A percentile compares a stretch with the other conserved stretches of the same genome.
Evolutionary conservation across 768 basidiomycete genomes (phyloP).

Genomic region (Fibroporia radiculosa): DNA sequence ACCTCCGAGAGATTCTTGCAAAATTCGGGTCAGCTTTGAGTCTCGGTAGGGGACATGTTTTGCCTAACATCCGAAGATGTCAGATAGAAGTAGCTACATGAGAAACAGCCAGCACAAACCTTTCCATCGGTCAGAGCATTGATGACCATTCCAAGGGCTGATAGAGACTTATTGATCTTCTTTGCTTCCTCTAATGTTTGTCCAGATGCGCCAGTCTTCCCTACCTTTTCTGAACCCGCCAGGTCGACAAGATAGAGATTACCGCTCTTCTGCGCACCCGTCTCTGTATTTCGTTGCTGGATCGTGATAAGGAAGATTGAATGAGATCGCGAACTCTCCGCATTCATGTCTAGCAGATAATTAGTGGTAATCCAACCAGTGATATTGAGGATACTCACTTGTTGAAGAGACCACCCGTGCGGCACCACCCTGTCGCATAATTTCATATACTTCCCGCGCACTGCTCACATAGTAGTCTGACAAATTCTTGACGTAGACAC

Average conservation of each 20-base stretch:
- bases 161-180: slow-evolving; percentile 99
- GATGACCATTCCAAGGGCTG: slow-evolving; percentile 98
- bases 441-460: slow-evolving; percentile 93
- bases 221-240: slow-evolving; percentile 98
- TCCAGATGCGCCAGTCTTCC: slow-evolving; percentile 98
- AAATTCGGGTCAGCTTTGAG: slow-evolving; percentile 96
- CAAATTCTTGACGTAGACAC: slow-evolving; percentile 96
- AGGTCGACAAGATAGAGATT: slow-evolving; percentile 97
- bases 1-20: slow-evolving; percentile 97
- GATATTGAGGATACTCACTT: slow-evolving; percentile 45
- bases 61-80: slow-evolving; percentile 42
- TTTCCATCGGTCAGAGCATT: slow-evolving; percentile 96
- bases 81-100: slow-evolving; percentile 3
- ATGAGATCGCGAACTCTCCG: slow-evolving; percentile 97
- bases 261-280: slow-evolving; percentile 92
- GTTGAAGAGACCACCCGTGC: slow-evolving; percentile 91
- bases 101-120: slow-evolving; percentile 33
- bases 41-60: slow-evolving; percentile 98
- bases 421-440: slow-evolving; percentile 93
- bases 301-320: slow-evolving; percentile 99
- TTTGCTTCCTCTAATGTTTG: slow-evolving; percentile 99
- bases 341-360: slow-evolving; percentile 83
- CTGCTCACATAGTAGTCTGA: slow-evolving; percentile 98
- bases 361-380: background rate
- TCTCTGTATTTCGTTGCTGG: slow-evolving; percentile 93